Base-by-base conservation (phyloP, 2,329 filamentous ascomycete species). In the Apiospora pterosperma region DNA sequence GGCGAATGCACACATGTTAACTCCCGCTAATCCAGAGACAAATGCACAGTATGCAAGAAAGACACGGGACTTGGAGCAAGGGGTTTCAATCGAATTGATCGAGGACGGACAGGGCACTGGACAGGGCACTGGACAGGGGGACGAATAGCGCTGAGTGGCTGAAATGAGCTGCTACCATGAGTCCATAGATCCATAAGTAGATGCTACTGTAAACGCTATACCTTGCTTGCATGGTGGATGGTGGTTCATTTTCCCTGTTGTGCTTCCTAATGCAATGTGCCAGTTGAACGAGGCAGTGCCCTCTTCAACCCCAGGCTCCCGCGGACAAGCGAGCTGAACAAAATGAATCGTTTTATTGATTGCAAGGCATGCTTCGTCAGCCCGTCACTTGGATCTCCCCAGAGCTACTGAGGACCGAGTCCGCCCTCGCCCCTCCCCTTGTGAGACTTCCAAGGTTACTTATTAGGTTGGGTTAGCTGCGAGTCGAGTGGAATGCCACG, bases 201-300 rank as follows among this genome's bases (percentile, higher is more conserved):
- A n/a, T n/a, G n/a, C n/a, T n/a, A n/a, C n/a, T n/a, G n/a, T 55
- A 34, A 55, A 55, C 48, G 48, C 48, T 55, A 55, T 55, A 55
- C 48, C 48, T 34, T 55, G 25, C 44, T 31, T 31, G 44, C 25
- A 12, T 19, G 23, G 44, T 48, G 42, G 23, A 48, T 52, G 44
- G 28, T 55, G 28, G 28, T n/a, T 28, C 48, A 55, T 55, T 25
- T 55, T 34, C 48, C 48, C 48, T 55, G 48, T 12, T 55, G 48
- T 55, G 48, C 28, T 34, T 55, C 28, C 28, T 55, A 55, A 55
- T 55, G 48, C 48, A 55, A 28, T 34, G 48, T 41, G n/a, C 44
- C 44, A 52, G n/a, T 25, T 1, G 44, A 41, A 31, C 16, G 25
- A 28, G 44, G 44, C 44, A 52, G 14, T 31, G 41, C 41, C 41